phyloP scores from a whole-genome alignment of 768 basidiomycete species.

The Tricholoma furcatifolium region DNA sequence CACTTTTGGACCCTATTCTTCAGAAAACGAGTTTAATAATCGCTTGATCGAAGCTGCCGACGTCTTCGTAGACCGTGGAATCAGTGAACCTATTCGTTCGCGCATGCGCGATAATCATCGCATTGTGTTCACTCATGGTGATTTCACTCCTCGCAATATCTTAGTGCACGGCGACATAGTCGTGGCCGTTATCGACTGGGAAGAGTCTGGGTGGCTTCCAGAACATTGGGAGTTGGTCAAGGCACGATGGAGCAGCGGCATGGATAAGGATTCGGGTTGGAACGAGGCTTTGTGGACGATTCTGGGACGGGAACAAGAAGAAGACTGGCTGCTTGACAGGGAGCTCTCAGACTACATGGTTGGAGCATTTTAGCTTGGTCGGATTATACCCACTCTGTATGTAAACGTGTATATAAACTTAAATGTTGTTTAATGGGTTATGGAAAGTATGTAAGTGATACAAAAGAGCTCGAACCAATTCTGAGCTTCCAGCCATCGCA shows the following conservation, averaged over 20 bases:
- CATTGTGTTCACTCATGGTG: constrained; percentile 36
- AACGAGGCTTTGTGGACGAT: constrained; percentile 7
- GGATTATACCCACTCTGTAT: too few relatives aligned
- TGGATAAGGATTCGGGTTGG: constrained; percentile 9
- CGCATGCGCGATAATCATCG: constrained; percentile 6
- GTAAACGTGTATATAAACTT: too few relatives aligned
- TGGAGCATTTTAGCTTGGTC: constrained; percentile 1
- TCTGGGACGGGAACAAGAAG: constrained; percentile 4
- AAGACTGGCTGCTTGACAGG: constrained; percentile 3
- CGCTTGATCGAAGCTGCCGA: constrained; percentile 8
- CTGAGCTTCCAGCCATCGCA: not conserved
- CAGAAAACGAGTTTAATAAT: constrained; percentile 8
- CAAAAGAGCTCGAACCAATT: too few relatives aligned
- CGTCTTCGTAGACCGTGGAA: constrained; percentile 2
- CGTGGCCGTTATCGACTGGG: constrained; percentile 33
- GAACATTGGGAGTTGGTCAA: constrained; percentile 30
- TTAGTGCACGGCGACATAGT: constrained; percentile 29
- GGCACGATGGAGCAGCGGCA: constrained; percentile 7
- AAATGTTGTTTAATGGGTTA: too few relatives aligned
- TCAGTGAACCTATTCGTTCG: constrained; percentile 6
- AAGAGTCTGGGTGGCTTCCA: constrained; percentile 30
- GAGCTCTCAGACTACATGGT: constrained; percentile 11
- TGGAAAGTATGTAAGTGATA: too few relatives aligned
- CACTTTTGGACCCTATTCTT: constrained; percentile 1
- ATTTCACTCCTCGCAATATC: constrained; percentile 40